These are phyloP conservation scores for Inonotus obliquus DNA, from an alignment of 1,284 basidiomycete genomes.

Conservation along the genomic window DNA sequence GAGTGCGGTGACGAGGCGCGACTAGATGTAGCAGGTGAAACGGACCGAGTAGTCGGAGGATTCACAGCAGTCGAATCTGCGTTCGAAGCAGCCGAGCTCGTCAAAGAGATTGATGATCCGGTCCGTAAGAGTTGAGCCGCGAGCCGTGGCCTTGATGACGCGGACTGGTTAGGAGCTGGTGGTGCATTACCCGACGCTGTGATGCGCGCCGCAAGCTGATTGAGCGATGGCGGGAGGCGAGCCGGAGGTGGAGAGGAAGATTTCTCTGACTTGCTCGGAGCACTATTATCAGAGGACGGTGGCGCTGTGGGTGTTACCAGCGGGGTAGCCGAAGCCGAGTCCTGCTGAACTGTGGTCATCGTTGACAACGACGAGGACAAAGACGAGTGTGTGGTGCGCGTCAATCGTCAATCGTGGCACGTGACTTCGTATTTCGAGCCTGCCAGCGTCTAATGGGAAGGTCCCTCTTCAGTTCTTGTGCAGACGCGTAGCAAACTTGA, in stretches of 20 bases:
- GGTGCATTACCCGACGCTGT: conserved; percentile 36
- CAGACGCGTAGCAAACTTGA: no score
- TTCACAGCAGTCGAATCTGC: conserved; percentile 63
- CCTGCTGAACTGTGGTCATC: conserved; percentile 15
- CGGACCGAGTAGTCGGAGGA: conserved; percentile 55
- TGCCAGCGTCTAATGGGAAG: no score
- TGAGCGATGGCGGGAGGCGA: conserved; percentile 62
- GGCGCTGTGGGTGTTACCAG: not conserved
- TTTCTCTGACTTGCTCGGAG: conserved; percentile 36
- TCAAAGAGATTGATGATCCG: conserved; percentile 51
- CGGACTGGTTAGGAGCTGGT: conserved; percentile 12
- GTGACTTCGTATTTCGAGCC: not conserved
- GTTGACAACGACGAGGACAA: conserved; percentile 6
- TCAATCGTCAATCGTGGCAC: not conserved
- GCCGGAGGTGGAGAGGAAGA: conserved; percentile 26
- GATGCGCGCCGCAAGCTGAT: conserved; percentile 75
- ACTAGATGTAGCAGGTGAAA: conserved; percentile 41
- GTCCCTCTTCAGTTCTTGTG: no score
- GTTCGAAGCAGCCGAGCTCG: conserved; percentile 42
- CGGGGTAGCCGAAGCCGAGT: conserved; percentile 1
- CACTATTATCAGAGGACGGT: not conserved
- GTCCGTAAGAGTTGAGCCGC: conserved; percentile 68
- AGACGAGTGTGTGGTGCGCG: not conserved
- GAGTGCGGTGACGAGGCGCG: conserved; percentile 44
- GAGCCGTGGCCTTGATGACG: conserved; percentile 58